phyloP scores from a whole-genome alignment of 345 rosid species.

The Salix viminalis region DNA sequence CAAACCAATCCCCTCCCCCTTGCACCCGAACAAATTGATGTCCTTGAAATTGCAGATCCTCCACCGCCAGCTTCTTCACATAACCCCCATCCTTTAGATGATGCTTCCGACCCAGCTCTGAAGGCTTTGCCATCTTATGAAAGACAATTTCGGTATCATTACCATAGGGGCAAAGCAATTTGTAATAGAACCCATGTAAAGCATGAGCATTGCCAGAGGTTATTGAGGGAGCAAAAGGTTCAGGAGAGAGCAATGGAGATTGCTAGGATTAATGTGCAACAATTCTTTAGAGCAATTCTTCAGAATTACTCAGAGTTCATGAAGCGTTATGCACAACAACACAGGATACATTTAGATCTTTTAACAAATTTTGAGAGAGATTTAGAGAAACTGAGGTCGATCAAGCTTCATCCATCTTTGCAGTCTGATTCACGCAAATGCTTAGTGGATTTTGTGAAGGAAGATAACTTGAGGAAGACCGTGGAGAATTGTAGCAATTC shows the following conservation, averaged over 20 bases:
- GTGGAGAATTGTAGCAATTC: conserved; percentile 63
- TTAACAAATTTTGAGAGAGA: conserved; percentile 66
- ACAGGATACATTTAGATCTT: conserved; percentile 68
- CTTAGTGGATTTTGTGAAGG: conserved; percentile 84
- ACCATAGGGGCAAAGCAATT: conserved; percentile 50
- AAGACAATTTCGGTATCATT: conserved; percentile 80
- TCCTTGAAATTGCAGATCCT: conserved; percentile 55
- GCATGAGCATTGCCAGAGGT: conserved; percentile 56
- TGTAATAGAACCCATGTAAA: conserved; percentile 52
- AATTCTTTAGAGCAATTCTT: conserved; percentile 66
- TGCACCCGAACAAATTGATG: conserved; percentile 50
- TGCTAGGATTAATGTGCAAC: conserved; percentile 76
- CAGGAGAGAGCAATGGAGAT: conserved; percentile 88
- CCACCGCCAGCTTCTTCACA: conserved; percentile 38
- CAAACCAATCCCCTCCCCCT: conserved; percentile 62
- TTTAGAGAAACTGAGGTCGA: conserved; percentile 69
- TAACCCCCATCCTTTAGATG: conserved; percentile 78
- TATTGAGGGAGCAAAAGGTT: conserved; percentile 78
- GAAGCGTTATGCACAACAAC: conserved; percentile 78
- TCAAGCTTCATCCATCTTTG: conserved; percentile 68
- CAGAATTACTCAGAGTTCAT: conserved; percentile 76
- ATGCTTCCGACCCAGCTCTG: conserved; percentile 85
- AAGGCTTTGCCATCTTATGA: conserved; percentile 92
- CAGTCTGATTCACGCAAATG: conserved; percentile 50
- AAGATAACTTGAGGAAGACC: conserved; percentile 68